Conservation (phyloP, 2,329 filamentous ascomycete species). For the Fusarium austroafricanum region DNA sequence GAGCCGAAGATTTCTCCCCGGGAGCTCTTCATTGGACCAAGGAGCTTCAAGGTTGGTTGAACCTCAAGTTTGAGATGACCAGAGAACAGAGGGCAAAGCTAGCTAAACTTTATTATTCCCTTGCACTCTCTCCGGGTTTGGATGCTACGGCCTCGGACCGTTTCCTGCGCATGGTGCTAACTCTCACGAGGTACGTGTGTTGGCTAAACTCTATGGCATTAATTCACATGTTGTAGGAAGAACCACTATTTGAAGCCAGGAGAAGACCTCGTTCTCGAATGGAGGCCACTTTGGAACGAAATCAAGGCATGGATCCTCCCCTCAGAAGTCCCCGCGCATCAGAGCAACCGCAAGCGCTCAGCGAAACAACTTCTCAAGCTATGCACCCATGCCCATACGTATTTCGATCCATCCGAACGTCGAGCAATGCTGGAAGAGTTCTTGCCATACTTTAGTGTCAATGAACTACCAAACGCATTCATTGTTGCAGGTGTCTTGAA, state of each 20-base stretch:
- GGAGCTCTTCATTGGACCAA: constrained; percentile 97
- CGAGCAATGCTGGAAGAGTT: constrained; percentile 84
- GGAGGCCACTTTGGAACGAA: constrained; percentile 92
- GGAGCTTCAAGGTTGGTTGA: constrained; percentile 94
- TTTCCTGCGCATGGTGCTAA: constrained; percentile 96
- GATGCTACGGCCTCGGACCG: constrained; percentile 85
- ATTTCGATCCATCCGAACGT: constrained; percentile 90
- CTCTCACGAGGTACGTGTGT: constrained; percentile 83
- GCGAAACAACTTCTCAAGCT: constrained; percentile 83
- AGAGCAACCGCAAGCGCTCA: constrained; percentile 65
- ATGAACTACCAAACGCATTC: constrained; percentile 90
- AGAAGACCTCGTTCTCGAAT: constrained; percentile 91
- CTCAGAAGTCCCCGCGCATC: constrained; percentile 78
- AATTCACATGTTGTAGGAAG: constrained; percentile 66
- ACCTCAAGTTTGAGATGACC: constrained; percentile 96
- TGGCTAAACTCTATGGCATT: constrained; percentile 15
- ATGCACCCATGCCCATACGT: constrained; percentile 88
- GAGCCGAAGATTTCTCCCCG: constrained; percentile 92
- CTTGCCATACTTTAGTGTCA: constrained; percentile 90
- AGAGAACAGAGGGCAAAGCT: constrained; percentile 84
- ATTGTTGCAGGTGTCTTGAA: constrained; percentile 92
- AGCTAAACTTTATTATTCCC: constrained; percentile 93
- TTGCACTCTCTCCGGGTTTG: constrained; percentile 88
- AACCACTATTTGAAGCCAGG: constrained; percentile 95
- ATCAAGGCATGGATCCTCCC: constrained; percentile 91